phyloP scores from a whole-genome alignment of 2,329 filamentous ascomycete genomes.

The Ceratocystis harringtonii region DNA sequence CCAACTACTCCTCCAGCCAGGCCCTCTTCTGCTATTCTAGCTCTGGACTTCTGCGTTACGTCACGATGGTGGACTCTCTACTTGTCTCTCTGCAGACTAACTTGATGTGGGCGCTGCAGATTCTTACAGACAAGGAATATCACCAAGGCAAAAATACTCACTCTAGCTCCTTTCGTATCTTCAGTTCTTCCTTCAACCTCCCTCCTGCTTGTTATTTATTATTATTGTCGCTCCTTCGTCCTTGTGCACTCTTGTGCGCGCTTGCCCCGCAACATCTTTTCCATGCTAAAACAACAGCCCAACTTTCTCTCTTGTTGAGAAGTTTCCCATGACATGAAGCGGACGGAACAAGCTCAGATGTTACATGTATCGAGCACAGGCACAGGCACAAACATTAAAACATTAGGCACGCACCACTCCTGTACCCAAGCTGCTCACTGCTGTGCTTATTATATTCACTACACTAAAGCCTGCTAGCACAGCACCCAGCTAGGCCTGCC shows the following conservation, averaged over 20 bases:
- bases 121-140: background rate
- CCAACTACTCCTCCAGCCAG: background rate
- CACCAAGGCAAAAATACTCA: background rate
- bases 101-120: background rate
- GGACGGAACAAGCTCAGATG: constrained; percentile 1
- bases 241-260: too few relatives aligned
- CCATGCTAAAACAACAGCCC: background rate
- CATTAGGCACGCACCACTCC: background rate
- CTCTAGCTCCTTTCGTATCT: background rate
- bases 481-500: background rate
- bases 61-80: background rate
- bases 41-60: background rate
- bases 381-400: constrained; percentile 7
- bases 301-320: too few relatives aligned
- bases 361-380: constrained; percentile 7
- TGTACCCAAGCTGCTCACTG: background rate
- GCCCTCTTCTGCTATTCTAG: background rate
- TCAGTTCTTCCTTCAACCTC: background rate
- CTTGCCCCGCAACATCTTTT: background rate
- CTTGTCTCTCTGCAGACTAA: background rate
- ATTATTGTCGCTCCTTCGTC: background rate
- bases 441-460: background rate
- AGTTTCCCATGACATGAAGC: background rate
- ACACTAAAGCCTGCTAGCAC: background rate
- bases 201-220: background rate